These are phyloP conservation scores for Verbena officinalis DNA, from an alignment of 257 asterid species.

Conservation along the genomic window DNA sequence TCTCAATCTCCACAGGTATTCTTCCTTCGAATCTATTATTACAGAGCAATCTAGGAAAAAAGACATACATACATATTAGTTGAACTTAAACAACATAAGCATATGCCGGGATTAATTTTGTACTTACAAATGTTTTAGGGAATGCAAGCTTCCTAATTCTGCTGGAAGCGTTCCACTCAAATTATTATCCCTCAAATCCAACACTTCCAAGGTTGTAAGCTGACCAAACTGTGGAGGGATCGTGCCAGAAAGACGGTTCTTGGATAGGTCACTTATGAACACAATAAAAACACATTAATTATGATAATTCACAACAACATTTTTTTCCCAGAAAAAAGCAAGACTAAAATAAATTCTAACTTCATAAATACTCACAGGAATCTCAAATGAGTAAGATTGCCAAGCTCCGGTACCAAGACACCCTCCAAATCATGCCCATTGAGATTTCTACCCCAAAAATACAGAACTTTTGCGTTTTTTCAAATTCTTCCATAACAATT, in stretches of 20 bases:
- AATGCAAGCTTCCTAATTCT: slow-evolving; percentile 66
- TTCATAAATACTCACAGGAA: slow-evolving; percentile 57
- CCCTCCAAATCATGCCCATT: slow-evolving; percentile 70
- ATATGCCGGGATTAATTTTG: slow-evolving; percentile 1
- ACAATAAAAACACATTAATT: slow-evolving; percentile 23
- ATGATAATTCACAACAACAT: slow-evolving; percentile 4
- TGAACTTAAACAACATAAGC: slow-evolving; percentile 1
- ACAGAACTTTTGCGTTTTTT: no score
- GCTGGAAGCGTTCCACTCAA: slow-evolving; percentile 76
- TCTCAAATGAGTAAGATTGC: slow-evolving; percentile 64
- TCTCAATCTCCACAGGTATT: slow-evolving; percentile 70
- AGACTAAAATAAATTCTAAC: not conserved
- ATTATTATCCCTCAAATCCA: slow-evolving; percentile 77
- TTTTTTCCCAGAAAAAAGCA: not conserved
- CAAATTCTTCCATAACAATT: not conserved
- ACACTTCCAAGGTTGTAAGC: slow-evolving; percentile 59
- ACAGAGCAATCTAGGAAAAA: slow-evolving; percentile 64
- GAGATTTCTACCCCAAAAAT: slow-evolving; percentile 61
- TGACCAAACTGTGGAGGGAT: slow-evolving; percentile 76
- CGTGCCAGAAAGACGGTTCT: slow-evolving; percentile 67
- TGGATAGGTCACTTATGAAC: slow-evolving; percentile 56
- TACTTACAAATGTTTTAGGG: slow-evolving; percentile 66
- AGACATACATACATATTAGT: slow-evolving; percentile 26
- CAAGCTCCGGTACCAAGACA: slow-evolving; percentile 74
- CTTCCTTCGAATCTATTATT: slow-evolving; percentile 73